Evolutionary conservation across 176 grass and related monocot genomes (phyloP).

Genomic region (Oryza nivara): DNA sequence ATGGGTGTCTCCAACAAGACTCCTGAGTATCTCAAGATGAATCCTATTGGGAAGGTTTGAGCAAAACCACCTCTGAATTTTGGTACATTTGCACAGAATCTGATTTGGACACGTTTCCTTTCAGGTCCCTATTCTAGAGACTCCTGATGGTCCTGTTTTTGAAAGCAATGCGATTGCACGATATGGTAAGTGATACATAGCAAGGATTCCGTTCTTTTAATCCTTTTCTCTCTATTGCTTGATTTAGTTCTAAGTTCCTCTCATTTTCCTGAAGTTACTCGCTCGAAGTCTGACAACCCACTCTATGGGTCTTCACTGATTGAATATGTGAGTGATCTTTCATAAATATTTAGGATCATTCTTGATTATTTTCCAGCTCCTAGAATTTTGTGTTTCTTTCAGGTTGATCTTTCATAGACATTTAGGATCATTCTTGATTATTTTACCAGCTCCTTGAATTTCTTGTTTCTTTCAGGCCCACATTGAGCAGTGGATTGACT

Average conservation of each 20-base stretch:
- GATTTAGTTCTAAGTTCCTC: background rate
- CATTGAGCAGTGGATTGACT: conserved; percentile 89
- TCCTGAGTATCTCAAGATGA: conserved; percentile 80
- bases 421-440: background rate
- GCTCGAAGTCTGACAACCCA: conserved; percentile 65
- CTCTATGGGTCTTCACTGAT: conserved; percentile 78
- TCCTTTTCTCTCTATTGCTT: background rate
- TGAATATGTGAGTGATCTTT: conserved; percentile 74
- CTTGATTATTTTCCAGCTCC: background rate
- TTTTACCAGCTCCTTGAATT: conserved; percentile 1
- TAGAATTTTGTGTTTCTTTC: conserved; percentile 13
- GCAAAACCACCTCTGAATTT: background rate
- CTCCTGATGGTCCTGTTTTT: conserved; percentile 72
- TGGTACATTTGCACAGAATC: background rate
- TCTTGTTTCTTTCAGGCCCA: conserved; percentile 49
- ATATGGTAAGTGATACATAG: conserved; percentile 53
- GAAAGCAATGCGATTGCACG: conserved; percentile 87
- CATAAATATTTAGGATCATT: background rate
- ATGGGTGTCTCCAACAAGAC: conserved; percentile 94
- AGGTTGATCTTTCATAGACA: conserved; percentile 1
- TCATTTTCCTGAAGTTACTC: conserved; percentile 53
- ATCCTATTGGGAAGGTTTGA: conserved; percentile 78
- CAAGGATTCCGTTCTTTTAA: background rate
- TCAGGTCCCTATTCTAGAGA: conserved; percentile 84
- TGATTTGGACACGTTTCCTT: background rate